Evolutionary conservation across 208 protist genomes (phyloP), one percentile per base, ranked within the genome.

Genomic region (Herpetomonas samuelpessoai): DNA sequence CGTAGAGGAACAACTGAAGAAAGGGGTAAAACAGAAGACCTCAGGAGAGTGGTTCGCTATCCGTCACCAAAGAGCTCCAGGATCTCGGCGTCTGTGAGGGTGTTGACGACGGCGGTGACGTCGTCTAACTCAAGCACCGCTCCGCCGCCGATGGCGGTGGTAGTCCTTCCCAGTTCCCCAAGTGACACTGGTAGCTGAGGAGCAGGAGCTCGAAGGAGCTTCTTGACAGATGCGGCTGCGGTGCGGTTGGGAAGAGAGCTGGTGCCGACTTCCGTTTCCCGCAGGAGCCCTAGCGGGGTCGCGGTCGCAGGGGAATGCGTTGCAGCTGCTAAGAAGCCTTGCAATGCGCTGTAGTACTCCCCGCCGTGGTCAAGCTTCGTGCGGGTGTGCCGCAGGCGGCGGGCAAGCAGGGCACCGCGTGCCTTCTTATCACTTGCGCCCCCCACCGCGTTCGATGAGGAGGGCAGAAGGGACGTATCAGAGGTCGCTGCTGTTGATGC

Each of bases 81-180:
- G 10, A 93, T 78, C 28, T 93, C 86, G 1, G 74, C 83, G 51
- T 90, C 83, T 0, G 86, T 88, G 46, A 93, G 65, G n/a, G 31
- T 61, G 1, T 58, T 61, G 22, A 68, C 54, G 26, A 61, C 61
- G 1, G 58, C 58, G 19, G 73, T 67, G 9, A 74, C 48, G 29
- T 53, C 52, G 24, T 69, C 38, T 1, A 27, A 29, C 16, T 65
- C 66, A 14, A 48, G 4, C 14, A 26, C 30, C 7, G 47, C 29
- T 19, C 4, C 39, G 24, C 38, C 22, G 27, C 39, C 24, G 26
- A 45, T 12, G 2, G n/a, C n/a, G n/a, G n/a, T n/a, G n/a, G n/a
- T n/a, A n/a, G n/a, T n/a, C n/a, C n/a, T n/a, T n/a, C n/a, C 12
- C 44, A 74, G 7, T 26, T 49, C 54, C 9, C 57, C 58, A 30